A percentile compares a stretch with the other conserved stretches of the same genome.
Evolutionary conservation across 2,329 filamentous ascomycete species (phyloP).

Genomic region (Fusarium burgessii): DNA sequence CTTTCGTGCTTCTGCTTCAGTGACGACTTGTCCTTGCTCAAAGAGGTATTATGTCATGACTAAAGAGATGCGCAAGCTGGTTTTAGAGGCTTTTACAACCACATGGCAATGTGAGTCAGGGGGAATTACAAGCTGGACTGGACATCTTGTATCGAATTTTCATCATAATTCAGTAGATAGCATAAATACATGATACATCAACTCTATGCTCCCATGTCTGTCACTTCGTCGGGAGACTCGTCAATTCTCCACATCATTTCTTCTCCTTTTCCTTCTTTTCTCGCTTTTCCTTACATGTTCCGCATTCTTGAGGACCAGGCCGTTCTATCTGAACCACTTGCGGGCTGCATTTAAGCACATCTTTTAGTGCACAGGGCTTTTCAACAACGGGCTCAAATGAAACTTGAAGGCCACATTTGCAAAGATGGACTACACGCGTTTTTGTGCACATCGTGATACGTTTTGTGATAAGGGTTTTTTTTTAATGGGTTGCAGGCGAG

Average conservation of each 20-base stretch:
- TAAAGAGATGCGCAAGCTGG: neutral
- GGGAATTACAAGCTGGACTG: too few species aligned
- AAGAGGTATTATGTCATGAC: neutral
- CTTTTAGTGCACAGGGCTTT: rapidly evolving
- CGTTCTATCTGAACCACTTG: neutral
- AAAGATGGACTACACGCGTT: neutral
- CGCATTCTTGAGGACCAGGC: neutral
- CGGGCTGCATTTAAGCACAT: rapidly evolving
- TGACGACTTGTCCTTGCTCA: too few species aligned
- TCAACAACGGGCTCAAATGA: neutral
- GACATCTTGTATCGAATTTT: too few species aligned
- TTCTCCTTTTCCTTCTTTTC: neutral
- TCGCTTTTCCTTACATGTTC: neutral
- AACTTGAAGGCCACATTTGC: neutral
- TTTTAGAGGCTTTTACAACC: neutral
- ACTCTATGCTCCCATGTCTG: neutral
- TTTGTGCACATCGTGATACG: neutral
- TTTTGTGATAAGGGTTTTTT: rapidly evolving
- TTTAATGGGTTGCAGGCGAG: too few species aligned
- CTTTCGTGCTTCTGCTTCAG: too few species aligned
- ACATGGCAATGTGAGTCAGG: rapidly evolving
- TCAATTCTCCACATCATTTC: neutral
- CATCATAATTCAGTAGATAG: too few species aligned
- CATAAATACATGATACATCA: too few species aligned
- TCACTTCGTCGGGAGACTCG: too few species aligned